Evolutionary conservation across 139 green algal species (phyloP).

Genomic region (Coelastrella sp.): DNA sequence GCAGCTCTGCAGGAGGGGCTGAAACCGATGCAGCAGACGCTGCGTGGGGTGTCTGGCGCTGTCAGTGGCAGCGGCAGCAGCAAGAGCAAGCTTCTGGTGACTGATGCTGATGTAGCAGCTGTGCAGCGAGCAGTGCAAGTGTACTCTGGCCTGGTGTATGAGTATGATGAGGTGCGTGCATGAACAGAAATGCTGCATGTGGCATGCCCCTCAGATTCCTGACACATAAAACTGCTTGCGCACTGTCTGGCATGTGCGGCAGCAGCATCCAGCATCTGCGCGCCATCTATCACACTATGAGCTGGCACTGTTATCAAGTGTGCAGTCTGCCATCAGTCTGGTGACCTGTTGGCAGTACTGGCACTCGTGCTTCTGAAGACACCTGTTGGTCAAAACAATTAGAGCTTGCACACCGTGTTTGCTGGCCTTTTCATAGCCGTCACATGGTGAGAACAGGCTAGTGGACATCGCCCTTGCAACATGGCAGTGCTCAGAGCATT

Average conservation of each 20-base stretch:
- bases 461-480: too few species aligned
- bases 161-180: slow-evolving; percentile 29
- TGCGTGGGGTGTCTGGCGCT: not conserved
- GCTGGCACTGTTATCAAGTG: not conserved
- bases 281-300: not conserved
- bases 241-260: too few species aligned
- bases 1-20: slow-evolving; percentile 12
- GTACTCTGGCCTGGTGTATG: slow-evolving; percentile 23
- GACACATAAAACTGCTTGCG: not conserved
- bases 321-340: too few species aligned
- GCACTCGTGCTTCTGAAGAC: too few species aligned
- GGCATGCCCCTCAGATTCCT: not conserved
- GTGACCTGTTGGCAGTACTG: too few species aligned
- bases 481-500: not conserved
- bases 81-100: not conserved
- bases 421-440: too few species aligned
- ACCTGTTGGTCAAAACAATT: too few species aligned
- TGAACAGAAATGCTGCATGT: too few species aligned
- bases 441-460: too few species aligned
- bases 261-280: not conserved
- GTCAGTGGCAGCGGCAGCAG: slow-evolving; percentile 33
- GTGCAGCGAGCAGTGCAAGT: slow-evolving; percentile 16
- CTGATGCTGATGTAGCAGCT: not conserved
- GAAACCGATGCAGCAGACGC: not conserved
- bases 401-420: too few species aligned